Evolutionary conservation across 1,284 basidiomycete genomes (phyloP).

Genomic region (Cutaneotrichosporon cutaneum): DNA sequence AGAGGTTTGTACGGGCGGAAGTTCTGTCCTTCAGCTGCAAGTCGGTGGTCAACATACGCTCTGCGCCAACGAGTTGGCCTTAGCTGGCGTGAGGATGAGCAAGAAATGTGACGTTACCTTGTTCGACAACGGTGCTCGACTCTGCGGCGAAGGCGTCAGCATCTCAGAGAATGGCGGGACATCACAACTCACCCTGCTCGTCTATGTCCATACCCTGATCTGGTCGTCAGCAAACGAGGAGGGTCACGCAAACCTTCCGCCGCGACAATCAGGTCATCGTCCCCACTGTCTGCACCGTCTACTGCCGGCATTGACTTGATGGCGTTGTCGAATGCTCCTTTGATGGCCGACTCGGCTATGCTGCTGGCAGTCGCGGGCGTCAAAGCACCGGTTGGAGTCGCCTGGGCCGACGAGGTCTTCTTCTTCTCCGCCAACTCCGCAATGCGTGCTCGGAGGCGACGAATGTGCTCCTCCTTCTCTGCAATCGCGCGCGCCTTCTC

Average conservation of each 20-base stretch:
- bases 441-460: conserved; percentile 41
- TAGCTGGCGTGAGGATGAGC: conserved; percentile 1
- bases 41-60: conserved; percentile 1
- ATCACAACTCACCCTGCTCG: neutral
- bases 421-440: conserved; percentile 30
- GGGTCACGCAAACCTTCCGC: conserved; percentile 1
- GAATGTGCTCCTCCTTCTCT: conserved; percentile 40
- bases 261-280: neutral
- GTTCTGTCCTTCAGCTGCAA: conserved; percentile 12
- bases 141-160: conserved; percentile 2
- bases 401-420: neutral
- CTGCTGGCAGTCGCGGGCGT: conserved; percentile 11
- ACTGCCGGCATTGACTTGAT: neutral
- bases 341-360: neutral
- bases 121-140: neutral
- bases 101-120: neutral
- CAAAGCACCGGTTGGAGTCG: conserved; percentile 13
- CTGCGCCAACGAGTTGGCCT: neutral
- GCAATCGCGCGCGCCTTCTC: conserved; percentile 27
- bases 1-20: conserved; percentile 33
- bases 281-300: neutral
- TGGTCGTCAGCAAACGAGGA: neutral
- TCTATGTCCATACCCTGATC: conserved; percentile 6
- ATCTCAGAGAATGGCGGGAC: neutral
- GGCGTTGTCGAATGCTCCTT: neutral